Percentiles rank a stretch among this genome's conserved stretches.
Conservation (phyloP, 805 yeast species). For the Scheffersomyces amazonensis region DNA sequence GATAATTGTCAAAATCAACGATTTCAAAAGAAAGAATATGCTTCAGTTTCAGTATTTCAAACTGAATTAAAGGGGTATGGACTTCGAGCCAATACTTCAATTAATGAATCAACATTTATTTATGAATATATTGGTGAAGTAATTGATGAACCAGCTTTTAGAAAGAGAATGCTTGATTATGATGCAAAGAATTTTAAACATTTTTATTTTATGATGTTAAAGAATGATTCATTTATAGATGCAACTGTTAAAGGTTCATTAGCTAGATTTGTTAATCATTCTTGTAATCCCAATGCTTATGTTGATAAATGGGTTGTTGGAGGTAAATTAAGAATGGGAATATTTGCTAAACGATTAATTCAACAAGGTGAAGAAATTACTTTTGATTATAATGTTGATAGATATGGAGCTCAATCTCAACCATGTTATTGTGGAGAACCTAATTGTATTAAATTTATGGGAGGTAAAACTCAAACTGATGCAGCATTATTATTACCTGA, state of each 20-base stretch:
- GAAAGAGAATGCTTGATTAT: conserved; percentile 70
- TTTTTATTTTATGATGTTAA: conserved; percentile 94
- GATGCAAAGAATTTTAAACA: conserved; percentile 69
- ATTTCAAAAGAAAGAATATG: conserved; percentile 74
- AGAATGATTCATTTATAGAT: conserved; percentile 88
- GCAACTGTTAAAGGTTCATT: conserved; percentile 88
- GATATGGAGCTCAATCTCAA: conserved; percentile 94
- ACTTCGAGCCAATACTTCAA: conserved; percentile 61
- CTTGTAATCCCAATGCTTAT: conserved; percentile 91
- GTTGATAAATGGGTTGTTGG: conserved; percentile 98
- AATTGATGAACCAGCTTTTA: conserved; percentile 74
- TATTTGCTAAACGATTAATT: conserved; percentile 79
- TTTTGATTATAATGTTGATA: conserved; percentile 88
- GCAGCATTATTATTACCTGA: conserved; percentile 83
- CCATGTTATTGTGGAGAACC: conserved; percentile 92
- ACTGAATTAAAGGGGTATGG: conserved; percentile 91
- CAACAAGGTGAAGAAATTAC: conserved; percentile 84
- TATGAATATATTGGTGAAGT: conserved; percentile 96
- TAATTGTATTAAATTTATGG: conserved; percentile 89
- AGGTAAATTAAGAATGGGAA: conserved; percentile 88
- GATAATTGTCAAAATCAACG: conserved; percentile 80
- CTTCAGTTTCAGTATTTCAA: conserved; percentile 73
- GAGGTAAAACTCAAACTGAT: conserved; percentile 96
- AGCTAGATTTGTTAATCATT: conserved; percentile 92
- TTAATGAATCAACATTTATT: conserved; percentile 67